phyloP scores from a whole-genome alignment of 345 rosid genomes.

The Hirschfeldia incana region DNA sequence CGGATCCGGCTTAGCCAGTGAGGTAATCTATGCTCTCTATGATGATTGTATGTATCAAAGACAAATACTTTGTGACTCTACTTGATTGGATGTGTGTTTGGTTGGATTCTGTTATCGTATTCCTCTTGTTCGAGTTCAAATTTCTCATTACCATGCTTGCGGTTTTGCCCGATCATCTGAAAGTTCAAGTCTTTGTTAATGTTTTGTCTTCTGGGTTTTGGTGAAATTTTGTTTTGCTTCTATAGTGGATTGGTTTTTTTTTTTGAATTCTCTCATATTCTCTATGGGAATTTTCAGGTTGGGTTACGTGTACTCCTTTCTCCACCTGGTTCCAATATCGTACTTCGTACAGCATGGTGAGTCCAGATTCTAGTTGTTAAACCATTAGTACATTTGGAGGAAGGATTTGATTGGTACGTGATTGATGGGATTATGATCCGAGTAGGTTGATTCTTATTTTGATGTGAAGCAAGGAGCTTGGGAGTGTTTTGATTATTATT shows the following conservation, averaged over 20 bases:
- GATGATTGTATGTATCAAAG: not conserved
- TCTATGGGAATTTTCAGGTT: slow-evolving; percentile 45
- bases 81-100: not conserved
- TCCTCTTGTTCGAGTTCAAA: not conserved
- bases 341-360: slow-evolving; percentile 81
- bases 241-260: no score
- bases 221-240: not conserved
- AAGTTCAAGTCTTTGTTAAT: not conserved
- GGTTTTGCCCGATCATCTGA: not conserved
- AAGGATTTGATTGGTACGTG: no score
- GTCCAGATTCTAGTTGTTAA: no score
- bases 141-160: not conserved
- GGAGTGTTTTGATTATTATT: not conserved
- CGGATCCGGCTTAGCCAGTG: no score
- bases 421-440: no score
- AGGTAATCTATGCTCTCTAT: not conserved
- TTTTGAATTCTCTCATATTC: no score
- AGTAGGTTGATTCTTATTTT: no score
- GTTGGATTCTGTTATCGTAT: not conserved
- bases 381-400: no score
- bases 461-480: no score
- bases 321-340: slow-evolving; percentile 65
- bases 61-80: not conserved
- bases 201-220: not conserved
- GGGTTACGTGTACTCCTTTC: slow-evolving; percentile 74